Evolutionary conservation across 2,329 filamentous ascomycete species (phyloP), one percentile per base, ranked within the genome.

Genomic region (Aspergillus calidoustus): DNA sequence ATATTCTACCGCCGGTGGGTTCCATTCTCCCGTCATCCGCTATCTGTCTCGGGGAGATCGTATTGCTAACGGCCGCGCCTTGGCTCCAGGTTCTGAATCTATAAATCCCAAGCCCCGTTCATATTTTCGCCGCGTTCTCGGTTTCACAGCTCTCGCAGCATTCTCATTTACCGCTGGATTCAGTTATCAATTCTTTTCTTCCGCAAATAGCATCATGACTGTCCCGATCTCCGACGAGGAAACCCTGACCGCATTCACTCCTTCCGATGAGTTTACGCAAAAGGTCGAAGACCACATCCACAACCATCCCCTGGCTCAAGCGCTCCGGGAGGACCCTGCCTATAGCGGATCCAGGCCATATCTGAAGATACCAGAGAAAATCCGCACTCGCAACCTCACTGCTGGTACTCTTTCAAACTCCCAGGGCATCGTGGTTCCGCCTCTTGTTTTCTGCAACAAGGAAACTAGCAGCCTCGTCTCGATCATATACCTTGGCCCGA

Each of bases 341-440:
- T 90, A 89, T 76, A 84, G 81, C 38, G 93, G 96, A 76, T 89
- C 90, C 38, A 86, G 95, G 46, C 94, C 94, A 11, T 92, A 97
- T 74, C 81, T 97, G 74, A 95, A 93, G 78, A 90, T 97, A 72
- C 93, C 94, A 0, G 81, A 83, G 28, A 77, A 83, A 3, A 84
- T 92, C 76, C 87, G 91, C 44, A 78, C 79, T 3, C 88, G 92
- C 74, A 96, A 89, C 77, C 83, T 99, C 56, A 98, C 93, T 0
- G 92, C 86, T 34, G 92, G 92, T 5, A 91, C 91, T 13, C 83
- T 99, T 13, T 75, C 90, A 19, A 93, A 93, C 0, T 84, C 89
- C 0, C 87, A 88, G 34, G 90, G 87, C 75, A 87, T 99, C 64
- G 87, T 87, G 3, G 91, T 97, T 0, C 93, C 94, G 3, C 93